Conservation (phyloP, 2,329 filamentous ascomycete species). For the Colletotrichum lentis region DNA sequence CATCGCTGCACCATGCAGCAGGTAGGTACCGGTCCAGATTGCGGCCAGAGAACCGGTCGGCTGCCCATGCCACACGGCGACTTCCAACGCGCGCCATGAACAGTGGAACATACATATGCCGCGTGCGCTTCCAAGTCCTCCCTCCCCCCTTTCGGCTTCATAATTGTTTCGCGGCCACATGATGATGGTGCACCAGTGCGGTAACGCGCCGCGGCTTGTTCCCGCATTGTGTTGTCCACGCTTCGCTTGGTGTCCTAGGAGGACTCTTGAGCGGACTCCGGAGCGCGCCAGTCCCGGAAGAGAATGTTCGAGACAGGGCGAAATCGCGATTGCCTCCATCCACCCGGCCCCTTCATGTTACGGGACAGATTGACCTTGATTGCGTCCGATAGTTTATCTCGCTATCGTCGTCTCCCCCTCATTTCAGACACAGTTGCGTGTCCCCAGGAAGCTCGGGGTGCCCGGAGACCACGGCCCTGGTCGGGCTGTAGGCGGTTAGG, state of each 20-base stretch:
- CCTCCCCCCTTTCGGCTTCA: constrained; percentile 5
- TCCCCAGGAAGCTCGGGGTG: constrained; percentile 21
- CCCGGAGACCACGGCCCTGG: constrained; percentile 15
- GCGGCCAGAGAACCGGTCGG: constrained; percentile 12
- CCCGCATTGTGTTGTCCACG: not conserved
- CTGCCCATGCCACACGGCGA: constrained; percentile 17
- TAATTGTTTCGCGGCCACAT: constrained; percentile 30
- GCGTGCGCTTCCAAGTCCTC: not conserved
- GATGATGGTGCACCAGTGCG: constrained; percentile 17
- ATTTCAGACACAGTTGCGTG: constrained; percentile 1
- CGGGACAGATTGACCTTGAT: constrained; percentile 32
- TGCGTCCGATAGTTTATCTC: constrained; percentile 13
- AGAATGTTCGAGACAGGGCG: constrained; percentile 1
- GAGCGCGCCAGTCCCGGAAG: not conserved
- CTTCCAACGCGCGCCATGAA: constrained; percentile 13
- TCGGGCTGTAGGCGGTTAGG: constrained; percentile 12
- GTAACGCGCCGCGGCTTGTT: no score
- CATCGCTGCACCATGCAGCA: constrained; percentile 36
- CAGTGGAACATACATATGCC: not conserved
- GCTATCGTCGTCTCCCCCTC: constrained; percentile 5
- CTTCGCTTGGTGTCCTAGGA: not conserved
- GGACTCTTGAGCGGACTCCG: no score
- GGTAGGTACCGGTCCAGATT: constrained; percentile 25
- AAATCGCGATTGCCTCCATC: constrained; percentile 16
- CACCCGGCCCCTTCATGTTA: constrained; percentile 31